Evolutionary conservation across 495 filamentous ascomycete genomes (phyloP).

Genomic region (Parmelia sp.): DNA sequence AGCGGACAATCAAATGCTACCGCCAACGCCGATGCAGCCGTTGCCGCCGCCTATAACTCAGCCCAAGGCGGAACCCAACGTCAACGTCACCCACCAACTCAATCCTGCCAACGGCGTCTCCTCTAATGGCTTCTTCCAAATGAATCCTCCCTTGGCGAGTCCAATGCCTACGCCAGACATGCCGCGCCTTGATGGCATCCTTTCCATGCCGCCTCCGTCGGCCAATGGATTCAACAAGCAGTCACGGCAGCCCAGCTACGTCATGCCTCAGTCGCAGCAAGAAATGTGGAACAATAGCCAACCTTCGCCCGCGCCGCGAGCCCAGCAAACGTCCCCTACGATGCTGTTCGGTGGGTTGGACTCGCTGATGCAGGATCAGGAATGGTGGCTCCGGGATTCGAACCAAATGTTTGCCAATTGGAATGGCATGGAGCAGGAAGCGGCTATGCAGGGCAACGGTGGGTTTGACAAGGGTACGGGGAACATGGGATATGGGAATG

Average conservation of each 20-base stretch:
- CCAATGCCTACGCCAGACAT: slow-evolving; percentile 9
- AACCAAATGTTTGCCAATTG: slow-evolving; percentile 46
- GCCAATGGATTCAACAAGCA: not conserved
- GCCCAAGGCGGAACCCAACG: slow-evolving; percentile 3
- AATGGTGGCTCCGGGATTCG: slow-evolving; percentile 54
- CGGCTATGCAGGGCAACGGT: slow-evolving; percentile 9
- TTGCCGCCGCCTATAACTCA: slow-evolving; percentile 2
- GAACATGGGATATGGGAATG: slow-evolving; percentile 6
- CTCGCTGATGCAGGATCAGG: slow-evolving; percentile 47
- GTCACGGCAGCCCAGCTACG: slow-evolving; percentile 5
- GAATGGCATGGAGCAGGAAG: slow-evolving; percentile 29
- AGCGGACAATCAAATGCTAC: not conserved
- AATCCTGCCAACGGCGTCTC: not conserved
- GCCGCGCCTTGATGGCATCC: slow-evolving; percentile 3
- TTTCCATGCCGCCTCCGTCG: slow-evolving; percentile 6
- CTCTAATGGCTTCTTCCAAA: slow-evolving; percentile 6
- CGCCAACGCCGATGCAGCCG: slow-evolving; percentile 7
- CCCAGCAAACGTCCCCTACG: slow-evolving; percentile 19
- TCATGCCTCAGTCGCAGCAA: slow-evolving; percentile 14
- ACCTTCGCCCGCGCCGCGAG: slow-evolving; percentile 6
- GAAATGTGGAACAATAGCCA: slow-evolving; percentile 7
- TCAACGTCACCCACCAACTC: not conserved
- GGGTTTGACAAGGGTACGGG: slow-evolving; percentile 15
- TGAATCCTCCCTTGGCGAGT: slow-evolving; percentile 11
- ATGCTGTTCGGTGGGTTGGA: slow-evolving; percentile 42